Percentiles rank a stretch among this genome's conserved stretches.
Conservation (phyloP, 257 asterid genomes). For the Datura wrightii region DNA sequence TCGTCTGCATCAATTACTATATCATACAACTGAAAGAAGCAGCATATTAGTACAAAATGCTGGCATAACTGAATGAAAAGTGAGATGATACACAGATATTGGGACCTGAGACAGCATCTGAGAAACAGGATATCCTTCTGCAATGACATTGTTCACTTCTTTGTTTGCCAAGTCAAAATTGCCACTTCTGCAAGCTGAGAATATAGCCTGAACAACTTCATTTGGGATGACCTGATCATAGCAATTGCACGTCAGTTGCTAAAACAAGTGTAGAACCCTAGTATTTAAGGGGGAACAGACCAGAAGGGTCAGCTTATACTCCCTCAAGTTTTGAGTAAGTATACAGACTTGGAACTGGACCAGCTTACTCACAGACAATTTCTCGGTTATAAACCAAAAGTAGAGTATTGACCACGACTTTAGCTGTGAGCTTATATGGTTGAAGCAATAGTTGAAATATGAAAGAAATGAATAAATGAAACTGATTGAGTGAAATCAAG, state of each 20-base stretch:
- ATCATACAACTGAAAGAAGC: constrained; percentile 72
- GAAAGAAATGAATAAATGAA: background rate
- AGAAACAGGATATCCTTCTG: constrained; percentile 96
- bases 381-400: background rate
- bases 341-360: background rate
- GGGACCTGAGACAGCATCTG: constrained; percentile 89
- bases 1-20: constrained; percentile 68
- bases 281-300: background rate
- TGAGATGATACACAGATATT: constrained; percentile 26
- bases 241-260: background rate
- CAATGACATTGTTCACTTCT: constrained; percentile 79
- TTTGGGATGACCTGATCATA: constrained; percentile 76
- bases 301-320: background rate
- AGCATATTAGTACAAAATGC: constrained; percentile 42
- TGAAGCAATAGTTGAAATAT: background rate
- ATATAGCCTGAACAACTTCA: constrained; percentile 64
- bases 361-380: background rate
- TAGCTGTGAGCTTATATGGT: background rate
- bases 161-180: constrained; percentile 83
- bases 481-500: background rate
- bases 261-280: constrained; percentile 11
- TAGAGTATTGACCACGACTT: background rate
- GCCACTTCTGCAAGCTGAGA: constrained; percentile 80
- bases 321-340: background rate
- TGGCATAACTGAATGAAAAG: background rate